phyloP scores from a whole-genome alignment of 2,329 filamentous ascomycete genomes.

The Helotiales sp. region DNA sequence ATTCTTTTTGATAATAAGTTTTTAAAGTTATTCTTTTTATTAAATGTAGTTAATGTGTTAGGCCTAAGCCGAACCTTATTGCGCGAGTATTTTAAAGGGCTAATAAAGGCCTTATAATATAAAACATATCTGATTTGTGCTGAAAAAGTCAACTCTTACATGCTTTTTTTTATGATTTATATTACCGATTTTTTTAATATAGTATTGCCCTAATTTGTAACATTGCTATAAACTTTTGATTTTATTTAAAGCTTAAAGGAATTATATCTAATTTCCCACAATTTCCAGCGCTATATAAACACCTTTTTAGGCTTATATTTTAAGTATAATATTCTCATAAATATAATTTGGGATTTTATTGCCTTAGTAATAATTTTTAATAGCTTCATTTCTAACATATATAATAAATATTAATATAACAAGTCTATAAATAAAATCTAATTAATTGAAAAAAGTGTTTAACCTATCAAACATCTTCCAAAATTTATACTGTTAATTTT shows the following conservation, averaged over 20 bases:
- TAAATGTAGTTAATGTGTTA: conserved; percentile 19
- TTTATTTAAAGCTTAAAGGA: conserved; percentile 29
- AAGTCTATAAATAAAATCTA: conserved; percentile 1
- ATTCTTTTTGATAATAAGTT: conserved; percentile 22
- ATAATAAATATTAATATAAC: conserved; percentile 27
- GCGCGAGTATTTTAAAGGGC: conserved; percentile 8
- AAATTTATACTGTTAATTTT: conserved; percentile 24
- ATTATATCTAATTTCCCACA: conserved; percentile 11
- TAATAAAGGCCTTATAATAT: conserved; percentile 22
- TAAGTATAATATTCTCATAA: conserved; percentile 23
- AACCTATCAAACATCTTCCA: conserved; percentile 26
- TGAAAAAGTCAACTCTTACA: conserved; percentile 21
- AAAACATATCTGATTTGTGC: conserved; percentile 18
- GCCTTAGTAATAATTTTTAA: conserved; percentile 34
- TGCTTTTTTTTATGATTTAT: conserved; percentile 30
- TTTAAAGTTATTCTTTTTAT: conserved; percentile 22
- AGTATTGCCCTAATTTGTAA: conserved; percentile 19
- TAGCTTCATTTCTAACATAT: conserved; percentile 33
- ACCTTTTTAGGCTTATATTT: conserved; percentile 21
- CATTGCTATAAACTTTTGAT: conserved; percentile 23
- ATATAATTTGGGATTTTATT: conserved; percentile 28
- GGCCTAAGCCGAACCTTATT: neutral
- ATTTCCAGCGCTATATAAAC: conserved; percentile 25
- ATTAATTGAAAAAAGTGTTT: conserved; percentile 18
- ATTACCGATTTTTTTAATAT: conserved; percentile 28